Base-by-base conservation (phyloP, 1,284 basidiomycete genomes). In the Volvariella volvacea region DNA sequence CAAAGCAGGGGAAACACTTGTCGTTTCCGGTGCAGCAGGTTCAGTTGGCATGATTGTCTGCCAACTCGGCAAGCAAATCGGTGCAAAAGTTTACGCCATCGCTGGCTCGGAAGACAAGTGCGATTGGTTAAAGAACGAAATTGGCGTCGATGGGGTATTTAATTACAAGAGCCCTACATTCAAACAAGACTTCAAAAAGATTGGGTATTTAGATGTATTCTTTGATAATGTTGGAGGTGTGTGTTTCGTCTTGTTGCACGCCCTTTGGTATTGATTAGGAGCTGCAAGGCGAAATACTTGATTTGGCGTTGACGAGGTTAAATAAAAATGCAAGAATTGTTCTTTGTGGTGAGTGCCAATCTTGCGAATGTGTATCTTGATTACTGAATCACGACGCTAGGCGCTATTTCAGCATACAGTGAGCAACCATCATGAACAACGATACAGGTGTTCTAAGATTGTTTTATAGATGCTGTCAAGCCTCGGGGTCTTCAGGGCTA, bases 21-120 rank as follows among this genome's bases (percentile, higher is more conserved):
- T 94, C 20, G 84, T 95, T 16, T 89, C 88, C 1, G 92, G 89
- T 16, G 92, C 92, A 0, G 92, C 91, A 16, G 92, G 92, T n/a
- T 83, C 89, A 2, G 88, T 91, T 15, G 86, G 87, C 25, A 76
- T 81, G 22, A 62, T 86, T 47, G 82, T 71, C 22, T 87, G 79
- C 60, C 86, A 94, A 60, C 74, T 92, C 22, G 91, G 83, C 44
- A 88, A 86, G 60, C 70, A 76, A 39, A 65, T 70, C 15, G 86
- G 86, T 25, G 84, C 84, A 28, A 86, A 79, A 51, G 92, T 96
- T 41, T 82, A 92, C 52, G 92, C 82, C 9, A 88, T 93, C 51
- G 91, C 73, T 9, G 73, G 73, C 15, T 78, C 80, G 0, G 58
- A 73, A 8, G 88, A 89, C 25, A 97, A 97, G 63, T 90, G 88